phyloP scores from a whole-genome alignment of 169 alveolate species.

The Plasmodium knowlesi region DNA sequence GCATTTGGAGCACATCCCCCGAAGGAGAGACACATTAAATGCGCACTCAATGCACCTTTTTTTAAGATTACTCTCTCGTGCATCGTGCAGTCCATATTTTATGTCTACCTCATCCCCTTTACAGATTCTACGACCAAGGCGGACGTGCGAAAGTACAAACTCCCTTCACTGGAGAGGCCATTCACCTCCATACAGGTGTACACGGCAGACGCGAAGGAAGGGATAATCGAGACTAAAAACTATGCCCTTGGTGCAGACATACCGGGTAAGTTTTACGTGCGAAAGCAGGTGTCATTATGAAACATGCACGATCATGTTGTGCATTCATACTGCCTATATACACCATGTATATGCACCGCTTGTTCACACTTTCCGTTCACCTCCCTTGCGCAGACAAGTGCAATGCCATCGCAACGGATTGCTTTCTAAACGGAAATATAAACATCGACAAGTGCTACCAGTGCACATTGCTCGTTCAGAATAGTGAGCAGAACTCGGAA shows the following conservation, averaged over 20 bases:
- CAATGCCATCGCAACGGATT: background rate
- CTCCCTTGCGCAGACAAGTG: conserved; percentile 10
- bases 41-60: background rate
- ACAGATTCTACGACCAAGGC: background rate
- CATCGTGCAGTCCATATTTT: too few species aligned
- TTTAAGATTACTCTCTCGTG: background rate
- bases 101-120: background rate
- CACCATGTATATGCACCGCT: background rate
- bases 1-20: background rate
- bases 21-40: background rate
- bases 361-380: background rate
- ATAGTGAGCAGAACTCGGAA: background rate
- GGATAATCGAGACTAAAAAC: conserved; percentile 17
- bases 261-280: conserved; percentile 18
- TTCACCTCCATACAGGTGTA: conserved; percentile 49
- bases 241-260: background rate
- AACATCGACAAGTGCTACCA: conserved; percentile 35
- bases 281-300: background rate
- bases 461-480: conserved; percentile 9
- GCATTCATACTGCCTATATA: background rate
- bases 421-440: conserved; percentile 40
- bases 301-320: background rate
- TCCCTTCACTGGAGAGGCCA: conserved; percentile 39
- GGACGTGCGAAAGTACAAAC: conserved; percentile 11
- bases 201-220: conserved; percentile 4